Base-by-base conservation (phyloP, 257 asterid species). In the Fraxinus quadrangulata region DNA sequence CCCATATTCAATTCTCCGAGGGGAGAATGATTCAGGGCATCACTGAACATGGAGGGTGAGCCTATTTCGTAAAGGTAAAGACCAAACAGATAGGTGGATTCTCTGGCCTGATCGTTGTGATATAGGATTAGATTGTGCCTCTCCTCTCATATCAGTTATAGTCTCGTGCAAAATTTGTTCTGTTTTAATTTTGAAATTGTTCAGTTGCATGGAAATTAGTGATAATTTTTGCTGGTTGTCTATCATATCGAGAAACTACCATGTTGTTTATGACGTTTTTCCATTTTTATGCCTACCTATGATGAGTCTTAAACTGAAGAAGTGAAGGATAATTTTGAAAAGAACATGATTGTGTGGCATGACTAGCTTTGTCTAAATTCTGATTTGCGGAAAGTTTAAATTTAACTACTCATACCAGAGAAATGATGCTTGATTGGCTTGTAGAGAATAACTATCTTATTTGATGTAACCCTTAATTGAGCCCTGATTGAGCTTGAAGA, bases 291-390 rank as follows among this genome's bases (percentile, higher is more conserved):
- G 47, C 68, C 47, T 71, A 66, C 39, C 34, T 28, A 63, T 21
- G 23, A 63, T 47, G 56, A 30, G 33, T 30, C 33, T 30, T 30
- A 30, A 30, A 30, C 33, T 30, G 33, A 30, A 30, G 33, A 30
- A 49, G 3, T 49, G 19, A 49, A 13, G 36, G 73, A 21, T 24
- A 56, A 47, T 23, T 26, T 37, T 40, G 77, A 47, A 36, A 63
- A 68, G 1, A 33, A 6, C 28, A 31, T 40, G 11, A 68, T 68
- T 12, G 36, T 10, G 45, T 34, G 66, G 68, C 45, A 3, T 12
- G 19, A 5, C n/a, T 42, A 78, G 67, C 45, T 78, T 73, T 28
- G 77, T 78, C 23, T 37, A 74, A 14, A 16, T 54, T 47, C 19
- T 73, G 40, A 66, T 31, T 16, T 67, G 65, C 10, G 5, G 37